These are phyloP conservation scores for Leccinum sublutescens DNA, from an alignment of 768 basidiomycete species.

Conservation along the genomic window DNA sequence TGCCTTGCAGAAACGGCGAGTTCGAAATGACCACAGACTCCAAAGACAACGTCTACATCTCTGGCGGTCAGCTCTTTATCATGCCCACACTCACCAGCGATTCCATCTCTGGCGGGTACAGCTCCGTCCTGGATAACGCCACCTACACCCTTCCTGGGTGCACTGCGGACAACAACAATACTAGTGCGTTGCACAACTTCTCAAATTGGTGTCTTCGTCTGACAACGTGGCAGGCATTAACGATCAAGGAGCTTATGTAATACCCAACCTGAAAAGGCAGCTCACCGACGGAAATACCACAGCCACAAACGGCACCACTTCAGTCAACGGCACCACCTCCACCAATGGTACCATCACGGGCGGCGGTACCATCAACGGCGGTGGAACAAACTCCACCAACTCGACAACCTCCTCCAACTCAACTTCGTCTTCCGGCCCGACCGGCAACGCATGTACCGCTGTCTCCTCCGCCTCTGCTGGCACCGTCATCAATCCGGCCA, in stretches of 20 bases:
- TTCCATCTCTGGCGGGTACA: constrained; percentile 35
- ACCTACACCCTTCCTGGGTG: constrained; percentile 39
- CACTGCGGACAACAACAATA: constrained; percentile 16
- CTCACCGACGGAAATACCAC: constrained; percentile 9
- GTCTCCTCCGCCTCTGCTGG: constrained; percentile 34
- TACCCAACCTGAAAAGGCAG: constrained; percentile 27
- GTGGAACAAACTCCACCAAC: constrained; percentile 20
- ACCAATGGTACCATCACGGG: background rate
- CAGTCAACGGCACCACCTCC: constrained; percentile 4
- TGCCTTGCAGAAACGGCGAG: constrained; percentile 41
- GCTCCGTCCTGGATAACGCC: constrained; percentile 40
- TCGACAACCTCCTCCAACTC: constrained; percentile 17
- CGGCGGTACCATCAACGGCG: background rate
- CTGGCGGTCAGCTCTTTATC: constrained; percentile 54
- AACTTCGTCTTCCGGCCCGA: constrained; percentile 21
- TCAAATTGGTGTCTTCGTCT: background rate
- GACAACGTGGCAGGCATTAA: constrained; percentile 8
- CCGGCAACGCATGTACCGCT: constrained; percentile 40
- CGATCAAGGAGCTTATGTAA: constrained; percentile 27
- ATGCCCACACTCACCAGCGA: constrained; percentile 58
- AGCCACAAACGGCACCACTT: background rate
- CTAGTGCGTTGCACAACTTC: constrained; percentile 2
- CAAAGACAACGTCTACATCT: constrained; percentile 41
- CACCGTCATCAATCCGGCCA: constrained; percentile 50
- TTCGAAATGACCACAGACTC: constrained; percentile 54